Evolutionary conservation across 345 rosid species (phyloP), one percentile per base, ranked within the genome.

Genomic region (Trapa bicornis): DNA sequence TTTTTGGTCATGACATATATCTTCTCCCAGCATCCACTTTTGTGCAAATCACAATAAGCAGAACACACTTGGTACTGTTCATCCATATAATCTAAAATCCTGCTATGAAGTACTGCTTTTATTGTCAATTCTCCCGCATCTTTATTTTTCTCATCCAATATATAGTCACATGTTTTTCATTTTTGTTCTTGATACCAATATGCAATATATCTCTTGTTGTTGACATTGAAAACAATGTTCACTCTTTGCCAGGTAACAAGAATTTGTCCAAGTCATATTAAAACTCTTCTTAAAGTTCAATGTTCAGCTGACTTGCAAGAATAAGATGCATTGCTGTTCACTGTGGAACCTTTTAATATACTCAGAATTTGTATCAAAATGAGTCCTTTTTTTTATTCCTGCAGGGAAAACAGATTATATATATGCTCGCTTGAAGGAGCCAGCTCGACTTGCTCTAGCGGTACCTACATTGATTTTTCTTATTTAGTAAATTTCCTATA

Each of bases 361-460:
- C 47, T 43, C 10, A 7, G 16, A 62, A 61, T n/a, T 16, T 37
- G 65, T 62, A 43, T 61, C 12, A 29, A 58, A 68, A 47, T 29
- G 53, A 58, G 29, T 22, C 29, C 29, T 54, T 11, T 41, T 57
- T 17, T 60, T 47, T 69, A 11, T 35, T 22, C 57, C 78, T 77
- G 76, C 83, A 93, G 98, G 98, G 67, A 93, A 93, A 79, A 79
- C 92, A 62, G 97, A 90, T 72, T 93, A 93, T 75, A 72, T 90
- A 35, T 86, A 84, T 81, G 88, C 81, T 48, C 78, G 67, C 65
- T 82, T 90, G 64, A 85, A 76, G 73, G 91, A 88, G 80, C 75
- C 92, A 66, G 84, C 96, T 75, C 86, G 79, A 69, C 76, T 77
- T 83, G 86, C 94, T 63, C 70, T 85, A 74, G 86, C 88, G 97